Evolutionary conservation across 2,329 filamentous ascomycete species (phyloP).

Genomic region (Aspergillus sp.): DNA sequence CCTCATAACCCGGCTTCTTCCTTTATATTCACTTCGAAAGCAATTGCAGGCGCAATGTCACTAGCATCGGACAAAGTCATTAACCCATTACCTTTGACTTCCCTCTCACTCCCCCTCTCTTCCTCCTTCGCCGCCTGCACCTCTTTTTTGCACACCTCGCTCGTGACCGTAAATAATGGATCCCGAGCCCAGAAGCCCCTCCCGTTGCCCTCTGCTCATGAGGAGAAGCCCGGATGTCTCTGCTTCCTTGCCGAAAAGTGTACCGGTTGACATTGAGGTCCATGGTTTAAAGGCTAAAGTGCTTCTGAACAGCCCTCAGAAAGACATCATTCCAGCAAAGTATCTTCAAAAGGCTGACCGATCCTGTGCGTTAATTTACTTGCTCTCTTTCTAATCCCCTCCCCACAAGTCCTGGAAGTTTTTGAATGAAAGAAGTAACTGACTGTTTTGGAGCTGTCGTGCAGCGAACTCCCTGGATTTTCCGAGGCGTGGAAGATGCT

Average conservation of each 20-base stretch:
- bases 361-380: neutral
- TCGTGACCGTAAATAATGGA: neutral
- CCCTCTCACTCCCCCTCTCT: neutral
- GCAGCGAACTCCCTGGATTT: slow-evolving; percentile 23
- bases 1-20: neutral
- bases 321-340: neutral
- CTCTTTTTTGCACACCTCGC: neutral
- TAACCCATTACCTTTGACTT: neutral
- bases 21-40: neutral
- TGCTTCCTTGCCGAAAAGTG: neutral
- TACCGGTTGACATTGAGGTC: neutral
- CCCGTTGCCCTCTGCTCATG: neutral
- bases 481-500: slow-evolving; percentile 19
- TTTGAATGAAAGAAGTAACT: neutral
- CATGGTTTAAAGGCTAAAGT: neutral
- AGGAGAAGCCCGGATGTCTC: neutral
- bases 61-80: neutral
- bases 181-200: neutral
- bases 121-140: too few relatives aligned
- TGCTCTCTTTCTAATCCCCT: neutral
- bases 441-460: slow-evolving; percentile 14
- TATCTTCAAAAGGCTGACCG: neutral
- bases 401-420: neutral
- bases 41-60: neutral
- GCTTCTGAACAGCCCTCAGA: neutral